A percentile compares a stretch with the other conserved stretches of the same genome.
Evolutionary conservation across 805 yeast genomes (phyloP).

Genomic region (Candida tallmaniae): DNA sequence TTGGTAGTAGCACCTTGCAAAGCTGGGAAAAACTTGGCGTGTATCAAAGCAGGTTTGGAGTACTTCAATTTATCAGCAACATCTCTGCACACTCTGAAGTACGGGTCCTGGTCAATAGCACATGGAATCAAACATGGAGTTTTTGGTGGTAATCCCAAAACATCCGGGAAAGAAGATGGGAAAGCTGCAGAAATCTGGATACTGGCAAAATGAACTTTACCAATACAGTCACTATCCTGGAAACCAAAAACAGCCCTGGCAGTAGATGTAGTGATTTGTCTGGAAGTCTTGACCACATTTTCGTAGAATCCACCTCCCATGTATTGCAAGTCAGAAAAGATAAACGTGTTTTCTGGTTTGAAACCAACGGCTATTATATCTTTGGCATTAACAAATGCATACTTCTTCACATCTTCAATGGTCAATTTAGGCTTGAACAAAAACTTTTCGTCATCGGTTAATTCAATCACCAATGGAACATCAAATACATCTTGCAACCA

Average conservation of each 20-base stretch:
- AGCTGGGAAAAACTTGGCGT: slow-evolving; percentile 97
- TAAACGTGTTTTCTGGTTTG: slow-evolving; percentile 90
- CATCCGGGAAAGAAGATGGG: slow-evolving; percentile 93
- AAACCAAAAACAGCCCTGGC: slow-evolving; percentile 97
- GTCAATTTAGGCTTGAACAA: slow-evolving; percentile 87
- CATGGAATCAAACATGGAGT: slow-evolving; percentile 97
- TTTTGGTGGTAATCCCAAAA: slow-evolving; percentile 78
- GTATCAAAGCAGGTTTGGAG: slow-evolving; percentile 87
- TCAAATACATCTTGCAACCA: slow-evolving; percentile 99
- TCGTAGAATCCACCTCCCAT: slow-evolving; percentile 95
- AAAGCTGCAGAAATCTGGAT: slow-evolving; percentile 95
- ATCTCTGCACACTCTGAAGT: slow-evolving; percentile 95
- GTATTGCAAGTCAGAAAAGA: slow-evolving; percentile 87
- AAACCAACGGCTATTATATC: slow-evolving; percentile 95
- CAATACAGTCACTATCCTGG: slow-evolving; percentile 90
- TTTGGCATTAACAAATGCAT: slow-evolving; percentile 78
- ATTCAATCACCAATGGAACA: slow-evolving; percentile 87
- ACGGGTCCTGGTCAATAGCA: slow-evolving; percentile 99
- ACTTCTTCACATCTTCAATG: slow-evolving; percentile 80
- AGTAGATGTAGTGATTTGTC: slow-evolving; percentile 95
- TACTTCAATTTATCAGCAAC: slow-evolving; percentile 91
- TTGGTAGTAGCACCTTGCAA: slow-evolving; percentile 93
- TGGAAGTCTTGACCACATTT: slow-evolving; percentile 84
- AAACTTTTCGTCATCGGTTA: slow-evolving; percentile 97
- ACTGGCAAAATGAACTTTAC: slow-evolving; percentile 91